Conservation (phyloP, 1,284 basidiomycete species). For the Termitomyces sp. region DNA sequence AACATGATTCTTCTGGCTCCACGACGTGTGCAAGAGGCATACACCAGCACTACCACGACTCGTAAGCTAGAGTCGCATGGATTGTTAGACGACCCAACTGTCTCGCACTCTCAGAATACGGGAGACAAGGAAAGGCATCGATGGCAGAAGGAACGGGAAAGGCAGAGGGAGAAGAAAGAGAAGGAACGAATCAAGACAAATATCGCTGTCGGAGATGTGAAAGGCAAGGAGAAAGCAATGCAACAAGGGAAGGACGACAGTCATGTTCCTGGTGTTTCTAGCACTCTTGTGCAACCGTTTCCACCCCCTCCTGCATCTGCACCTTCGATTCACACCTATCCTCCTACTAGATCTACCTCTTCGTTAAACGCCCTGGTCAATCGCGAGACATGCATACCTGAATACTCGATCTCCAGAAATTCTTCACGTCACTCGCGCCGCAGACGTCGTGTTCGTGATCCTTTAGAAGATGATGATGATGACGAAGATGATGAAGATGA, state of each 20-base stretch:
- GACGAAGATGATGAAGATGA: conserved; percentile 31
- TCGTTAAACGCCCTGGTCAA: conserved; percentile 10
- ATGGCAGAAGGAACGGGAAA: conserved; percentile 21
- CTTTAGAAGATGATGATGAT: conserved; percentile 23
- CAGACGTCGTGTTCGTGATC: conserved; percentile 23
- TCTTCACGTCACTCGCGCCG: conserved; percentile 20
- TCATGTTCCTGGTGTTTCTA: conserved; percentile 4
- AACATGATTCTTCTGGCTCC: conserved; percentile 62
- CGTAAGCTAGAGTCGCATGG: conserved; percentile 64
- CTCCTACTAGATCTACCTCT: conserved; percentile 13
- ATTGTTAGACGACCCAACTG: conserved; percentile 44
- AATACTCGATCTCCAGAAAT: conserved; percentile 20
- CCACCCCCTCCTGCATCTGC: conserved; percentile 19
- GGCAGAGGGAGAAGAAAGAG: conserved; percentile 22
- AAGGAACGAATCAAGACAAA: conserved; percentile 16
- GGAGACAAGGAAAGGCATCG: conserved; percentile 22
- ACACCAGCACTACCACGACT: conserved; percentile 73
- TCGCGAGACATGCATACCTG: conserved; percentile 19
- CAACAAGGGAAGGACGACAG: conserved; percentile 16
- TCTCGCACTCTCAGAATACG: conserved; percentile 11
- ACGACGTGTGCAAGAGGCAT: conserved; percentile 67
- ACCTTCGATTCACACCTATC: conserved; percentile 15
- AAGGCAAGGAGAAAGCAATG: conserved; percentile 9
- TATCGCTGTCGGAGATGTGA: conserved; percentile 15
- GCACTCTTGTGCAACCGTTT: conserved; percentile 5